These are phyloP conservation scores for Hypoxylon lienhwacheense DNA, from an alignment of 495 filamentous ascomycete genomes.

Conservation along the genomic window DNA sequence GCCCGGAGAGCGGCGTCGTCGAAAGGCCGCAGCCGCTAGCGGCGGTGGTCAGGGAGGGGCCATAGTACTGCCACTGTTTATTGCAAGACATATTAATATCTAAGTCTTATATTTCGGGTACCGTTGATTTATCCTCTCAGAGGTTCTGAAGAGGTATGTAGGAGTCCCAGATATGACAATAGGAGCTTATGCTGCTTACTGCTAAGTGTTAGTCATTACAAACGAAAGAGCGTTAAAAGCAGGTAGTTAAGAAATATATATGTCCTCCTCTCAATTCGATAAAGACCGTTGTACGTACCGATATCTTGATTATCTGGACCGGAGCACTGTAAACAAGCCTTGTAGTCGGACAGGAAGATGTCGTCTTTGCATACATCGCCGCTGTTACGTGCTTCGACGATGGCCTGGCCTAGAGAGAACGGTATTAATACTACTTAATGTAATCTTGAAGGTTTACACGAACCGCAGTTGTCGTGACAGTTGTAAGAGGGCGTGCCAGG, in stretches of 20 bases:
- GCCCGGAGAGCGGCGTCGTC: conserved; percentile 42
- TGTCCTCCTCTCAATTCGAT: neutral
- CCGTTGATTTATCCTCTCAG: no score
- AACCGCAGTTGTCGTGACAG: conserved; percentile 56
- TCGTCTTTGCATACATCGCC: conserved; percentile 45
- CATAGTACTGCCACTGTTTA: conserved; percentile 56
- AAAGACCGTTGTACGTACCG: no score
- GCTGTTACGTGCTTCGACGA: conserved; percentile 39
- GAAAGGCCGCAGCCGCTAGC: conserved; percentile 47
- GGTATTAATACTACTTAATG: neutral
- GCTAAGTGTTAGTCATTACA: no score
- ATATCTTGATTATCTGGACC: conserved; percentile 45
- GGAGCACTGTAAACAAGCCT: conserved; percentile 50
- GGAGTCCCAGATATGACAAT: no score
- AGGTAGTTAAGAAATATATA: conserved; percentile 43
- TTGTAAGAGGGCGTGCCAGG: conserved; percentile 51
- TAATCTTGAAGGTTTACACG: conserved; percentile 2
- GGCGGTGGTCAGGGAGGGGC: conserved; percentile 38
- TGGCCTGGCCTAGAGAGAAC: conserved; percentile 44
- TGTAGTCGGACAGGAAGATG: conserved; percentile 47
- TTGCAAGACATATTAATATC: no score
- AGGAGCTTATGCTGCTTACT: no score
- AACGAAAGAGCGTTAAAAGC: no score
- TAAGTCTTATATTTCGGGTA: no score
- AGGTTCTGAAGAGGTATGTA: no score